Evolutionary conservation across 495 filamentous ascomycete species (phyloP).

Genomic region (Xylaria palmicola): DNA sequence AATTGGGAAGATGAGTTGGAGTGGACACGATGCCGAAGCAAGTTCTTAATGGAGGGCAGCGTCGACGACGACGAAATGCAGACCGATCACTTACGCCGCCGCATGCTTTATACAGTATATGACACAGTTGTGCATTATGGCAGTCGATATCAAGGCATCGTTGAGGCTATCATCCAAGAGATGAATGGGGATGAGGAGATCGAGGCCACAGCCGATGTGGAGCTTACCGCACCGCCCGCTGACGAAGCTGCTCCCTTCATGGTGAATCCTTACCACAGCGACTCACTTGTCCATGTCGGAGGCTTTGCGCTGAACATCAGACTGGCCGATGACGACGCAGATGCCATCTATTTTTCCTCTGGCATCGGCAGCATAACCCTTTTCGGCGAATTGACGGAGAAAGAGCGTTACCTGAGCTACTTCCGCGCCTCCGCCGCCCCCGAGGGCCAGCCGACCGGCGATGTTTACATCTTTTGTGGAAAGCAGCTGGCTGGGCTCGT

Average conservation of each 20-base stretch:
- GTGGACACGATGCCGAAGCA: no score
- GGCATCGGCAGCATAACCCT: conserved; percentile 61
- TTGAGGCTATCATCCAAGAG: conserved; percentile 53
- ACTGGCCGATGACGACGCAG: conserved; percentile 48
- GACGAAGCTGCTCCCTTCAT: conserved; percentile 48
- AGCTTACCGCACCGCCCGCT: conserved; percentile 46
- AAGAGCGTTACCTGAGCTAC: conserved; percentile 58
- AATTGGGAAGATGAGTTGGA: no score
- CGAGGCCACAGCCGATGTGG: conserved; percentile 58
- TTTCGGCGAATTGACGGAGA: conserved; percentile 49
- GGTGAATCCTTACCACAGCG: conserved; percentile 60
- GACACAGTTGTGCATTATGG: conserved; percentile 56
- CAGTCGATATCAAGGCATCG: conserved; percentile 56
- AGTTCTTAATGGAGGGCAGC: no score
- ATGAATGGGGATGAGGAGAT: conserved; percentile 41
- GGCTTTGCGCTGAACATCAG: conserved; percentile 68
- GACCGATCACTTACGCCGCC: conserved; percentile 50
- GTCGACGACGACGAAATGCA: no score
- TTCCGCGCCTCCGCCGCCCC: conserved; percentile 48
- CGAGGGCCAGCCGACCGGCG: conserved; percentile 30
- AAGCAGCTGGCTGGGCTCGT: conserved; percentile 42
- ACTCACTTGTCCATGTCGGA: conserved; percentile 52
- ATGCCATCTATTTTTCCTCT: conserved; percentile 62
- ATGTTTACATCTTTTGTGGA: conserved; percentile 52
- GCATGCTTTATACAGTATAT: conserved; percentile 59